These are phyloP conservation scores for Cantharellus anzutake DNA, from an alignment of 768 basidiomycete genomes.

Conservation along the genomic window DNA sequence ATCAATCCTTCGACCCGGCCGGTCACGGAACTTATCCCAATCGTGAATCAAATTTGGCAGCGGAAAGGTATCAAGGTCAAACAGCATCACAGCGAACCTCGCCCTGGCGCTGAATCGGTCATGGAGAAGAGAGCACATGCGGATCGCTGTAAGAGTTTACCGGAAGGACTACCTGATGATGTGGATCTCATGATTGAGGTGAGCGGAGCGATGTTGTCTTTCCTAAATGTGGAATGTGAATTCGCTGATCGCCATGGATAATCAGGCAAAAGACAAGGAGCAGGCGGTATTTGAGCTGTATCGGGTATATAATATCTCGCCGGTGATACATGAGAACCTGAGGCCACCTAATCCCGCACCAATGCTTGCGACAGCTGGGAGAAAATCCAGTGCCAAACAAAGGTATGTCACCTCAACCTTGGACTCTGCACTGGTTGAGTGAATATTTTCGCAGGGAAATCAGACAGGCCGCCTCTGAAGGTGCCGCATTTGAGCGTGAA, in stretches of 20 bases:
- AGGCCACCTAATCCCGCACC: slow-evolving; percentile 26
- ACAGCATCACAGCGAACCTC: slow-evolving; percentile 81
- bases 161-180: slow-evolving; percentile 30
- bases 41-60: slow-evolving; percentile 54
- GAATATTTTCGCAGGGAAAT: too few species aligned
- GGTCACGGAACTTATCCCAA: slow-evolving; percentile 46
- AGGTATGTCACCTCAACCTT: too few species aligned
- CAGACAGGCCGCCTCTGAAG: too few species aligned
- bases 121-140: slow-evolving; percentile 83
- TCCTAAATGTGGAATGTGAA: not conserved
- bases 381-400: slow-evolving; percentile 16
- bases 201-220: not conserved
- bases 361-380: slow-evolving; percentile 25
- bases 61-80: slow-evolving; percentile 70
- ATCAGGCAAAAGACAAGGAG: slow-evolving; percentile 69
- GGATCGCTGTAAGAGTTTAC: slow-evolving; percentile 56
- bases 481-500: too few species aligned
- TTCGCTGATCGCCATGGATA: not conserved
- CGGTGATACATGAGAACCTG: slow-evolving; percentile 33
- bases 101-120: slow-evolving; percentile 61
- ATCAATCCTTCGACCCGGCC: slow-evolving; percentile 30
- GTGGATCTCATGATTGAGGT: slow-evolving; percentile 81
- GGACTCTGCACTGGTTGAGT: too few species aligned
- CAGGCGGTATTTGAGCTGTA: slow-evolving; percentile 81
- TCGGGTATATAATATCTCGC: slow-evolving; percentile 50